Evolutionary conservation across 495 filamentous ascomycete genomes (phyloP).

Genomic region (Daldinia childiae): DNA sequence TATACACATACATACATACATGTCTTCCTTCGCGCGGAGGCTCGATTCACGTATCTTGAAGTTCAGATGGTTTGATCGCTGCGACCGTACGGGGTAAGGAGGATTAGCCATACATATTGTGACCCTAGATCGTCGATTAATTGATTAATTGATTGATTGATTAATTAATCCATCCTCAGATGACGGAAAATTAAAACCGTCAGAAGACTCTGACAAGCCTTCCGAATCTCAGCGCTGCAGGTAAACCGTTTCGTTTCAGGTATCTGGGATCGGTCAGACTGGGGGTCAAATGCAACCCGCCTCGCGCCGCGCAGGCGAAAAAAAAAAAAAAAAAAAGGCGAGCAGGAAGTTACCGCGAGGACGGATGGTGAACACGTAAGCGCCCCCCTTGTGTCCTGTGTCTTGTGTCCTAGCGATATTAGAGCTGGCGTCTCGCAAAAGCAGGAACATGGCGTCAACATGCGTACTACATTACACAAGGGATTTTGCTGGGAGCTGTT

Average conservation of each 20-base stretch:
- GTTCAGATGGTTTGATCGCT: conserved; percentile 13
- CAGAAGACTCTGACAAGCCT: conserved; percentile 8
- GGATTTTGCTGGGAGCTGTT: not conserved
- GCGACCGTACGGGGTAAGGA: not conserved
- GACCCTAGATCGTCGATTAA: conserved; percentile 34
- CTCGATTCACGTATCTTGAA: conserved; percentile 9
- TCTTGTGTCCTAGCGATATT: not conserved
- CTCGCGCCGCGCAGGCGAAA: not conserved
- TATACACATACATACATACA: conserved; percentile 1
- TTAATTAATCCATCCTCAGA: not conserved
- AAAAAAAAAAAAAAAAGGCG: no score
- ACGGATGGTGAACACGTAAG: conserved; percentile 21
- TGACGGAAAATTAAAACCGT: not conserved
- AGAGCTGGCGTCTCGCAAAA: not conserved
- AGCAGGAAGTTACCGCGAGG: conserved; percentile 11
- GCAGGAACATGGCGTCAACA: conserved; percentile 16
- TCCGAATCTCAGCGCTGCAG: conserved; percentile 10
- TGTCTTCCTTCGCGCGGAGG: conserved; percentile 14
- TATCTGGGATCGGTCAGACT: conserved; percentile 13
- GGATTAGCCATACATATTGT: not conserved
- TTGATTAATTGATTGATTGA: not conserved
- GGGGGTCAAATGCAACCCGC: conserved; percentile 32
- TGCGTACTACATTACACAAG: not conserved
- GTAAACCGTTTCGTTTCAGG: conserved; percentile 31
- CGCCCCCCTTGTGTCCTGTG: not conserved